Percentiles rank a stretch among this genome's conserved stretches.
These are phyloP conservation scores for Reutealis trisperma DNA, from an alignment of 345 rosid species.

Conservation along the genomic window DNA sequence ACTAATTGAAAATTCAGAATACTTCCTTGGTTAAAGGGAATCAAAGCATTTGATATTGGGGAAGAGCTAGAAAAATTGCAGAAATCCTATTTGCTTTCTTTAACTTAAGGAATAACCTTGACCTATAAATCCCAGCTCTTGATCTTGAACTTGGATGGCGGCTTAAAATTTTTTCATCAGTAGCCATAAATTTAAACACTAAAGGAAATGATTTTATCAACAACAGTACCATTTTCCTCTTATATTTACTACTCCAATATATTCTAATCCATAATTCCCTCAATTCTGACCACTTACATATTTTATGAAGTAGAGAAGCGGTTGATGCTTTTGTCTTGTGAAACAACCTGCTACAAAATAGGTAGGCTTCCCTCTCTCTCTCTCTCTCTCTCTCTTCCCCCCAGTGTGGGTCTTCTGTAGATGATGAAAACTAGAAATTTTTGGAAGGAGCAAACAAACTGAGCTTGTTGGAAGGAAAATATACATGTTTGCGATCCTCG, in stretches of 20 bases:
- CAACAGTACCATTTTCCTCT: background rate
- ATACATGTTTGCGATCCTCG: background rate
- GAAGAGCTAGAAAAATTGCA: background rate
- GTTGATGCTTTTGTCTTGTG: background rate
- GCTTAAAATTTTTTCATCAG: background rate
- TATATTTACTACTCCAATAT: background rate
- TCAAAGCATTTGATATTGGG: background rate
- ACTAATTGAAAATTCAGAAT: background rate
- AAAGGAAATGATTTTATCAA: background rate
- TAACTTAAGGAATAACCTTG: too few species aligned
- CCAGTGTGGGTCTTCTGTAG: background rate
- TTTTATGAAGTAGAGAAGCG: background rate
- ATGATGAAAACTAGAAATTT: background rate
- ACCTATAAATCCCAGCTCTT: too few species aligned
- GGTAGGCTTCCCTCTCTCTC: background rate
- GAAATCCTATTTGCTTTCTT: too few species aligned
- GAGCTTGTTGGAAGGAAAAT: background rate
- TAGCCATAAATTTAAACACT: background rate
- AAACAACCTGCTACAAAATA: background rate
- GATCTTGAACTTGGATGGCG: background rate
- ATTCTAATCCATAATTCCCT: background rate
- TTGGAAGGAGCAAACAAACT: background rate
- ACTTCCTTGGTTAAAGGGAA: background rate
- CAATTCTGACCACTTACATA: background rate
- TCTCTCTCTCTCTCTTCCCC: background rate